A percentile compares a stretch with the other conserved stretches of the same genome.
Evolutionary conservation across 179 eudicot genomes (phyloP).

Genomic region (Carnegiea gigantea): DNA sequence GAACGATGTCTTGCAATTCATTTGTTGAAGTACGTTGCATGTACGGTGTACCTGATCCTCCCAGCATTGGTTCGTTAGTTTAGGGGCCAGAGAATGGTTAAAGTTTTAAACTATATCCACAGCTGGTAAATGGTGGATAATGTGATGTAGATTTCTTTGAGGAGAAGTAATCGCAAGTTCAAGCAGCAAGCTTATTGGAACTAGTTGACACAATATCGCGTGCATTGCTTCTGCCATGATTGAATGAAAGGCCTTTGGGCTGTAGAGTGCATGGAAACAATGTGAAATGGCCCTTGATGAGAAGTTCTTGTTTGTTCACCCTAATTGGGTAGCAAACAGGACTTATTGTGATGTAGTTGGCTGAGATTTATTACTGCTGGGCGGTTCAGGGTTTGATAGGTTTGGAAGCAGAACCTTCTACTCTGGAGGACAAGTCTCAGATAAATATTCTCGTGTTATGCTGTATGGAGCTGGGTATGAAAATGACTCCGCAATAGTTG

Average conservation of each 20-base stretch:
- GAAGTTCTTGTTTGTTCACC: not conserved
- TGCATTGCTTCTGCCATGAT: not conserved
- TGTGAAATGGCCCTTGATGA: not conserved
- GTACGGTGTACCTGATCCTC: not conserved
- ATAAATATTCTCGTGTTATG: not conserved
- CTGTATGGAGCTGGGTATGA: not conserved
- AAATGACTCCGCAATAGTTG: not conserved
- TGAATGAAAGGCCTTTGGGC: not conserved
- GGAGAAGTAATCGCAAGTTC: not conserved
- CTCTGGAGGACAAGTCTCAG: not conserved
- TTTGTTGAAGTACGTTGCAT: not conserved
- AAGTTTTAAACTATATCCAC: not conserved
- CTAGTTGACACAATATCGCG: no score
- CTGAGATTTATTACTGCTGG: not conserved
- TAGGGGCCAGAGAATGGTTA: not conserved
- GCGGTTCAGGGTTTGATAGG: not conserved
- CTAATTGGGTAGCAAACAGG: not conserved
- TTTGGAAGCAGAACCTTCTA: not conserved
- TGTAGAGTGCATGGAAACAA: not conserved
- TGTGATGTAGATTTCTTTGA: not conserved
- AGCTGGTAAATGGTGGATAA: not conserved
- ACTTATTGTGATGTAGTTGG: not conserved
- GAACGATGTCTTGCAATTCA: not conserved
- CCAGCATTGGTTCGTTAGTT: no score
- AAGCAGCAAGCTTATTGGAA: not conserved